A percentile compares a stretch with the other conserved stretches of the same genome.
Evolutionary conservation across 805 yeast species (phyloP).

Genomic region (Wickerhamia fluorescens): DNA sequence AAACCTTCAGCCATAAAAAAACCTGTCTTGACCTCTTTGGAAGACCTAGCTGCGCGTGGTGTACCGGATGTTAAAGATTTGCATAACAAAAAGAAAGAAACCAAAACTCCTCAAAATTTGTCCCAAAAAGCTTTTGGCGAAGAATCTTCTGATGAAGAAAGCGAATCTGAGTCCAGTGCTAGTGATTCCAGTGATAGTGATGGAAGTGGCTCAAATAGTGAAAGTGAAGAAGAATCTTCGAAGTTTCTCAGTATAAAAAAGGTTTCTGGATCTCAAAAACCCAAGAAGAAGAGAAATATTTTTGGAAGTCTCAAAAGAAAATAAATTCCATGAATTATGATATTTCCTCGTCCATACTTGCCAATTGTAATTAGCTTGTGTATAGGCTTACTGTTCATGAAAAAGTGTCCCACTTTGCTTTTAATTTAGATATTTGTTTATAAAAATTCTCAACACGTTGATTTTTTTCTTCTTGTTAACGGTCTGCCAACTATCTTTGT

Average conservation of each 20-base stretch:
- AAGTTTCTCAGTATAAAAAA: conserved; percentile 22
- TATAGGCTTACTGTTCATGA: background rate
- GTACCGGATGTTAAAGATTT: conserved; percentile 60
- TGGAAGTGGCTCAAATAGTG: conserved; percentile 8
- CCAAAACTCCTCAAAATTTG: conserved; percentile 1
- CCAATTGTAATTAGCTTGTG: background rate
- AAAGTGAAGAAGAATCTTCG: conserved; percentile 6
- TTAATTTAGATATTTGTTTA: background rate
- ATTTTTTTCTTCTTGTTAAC: no score
- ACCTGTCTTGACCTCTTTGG: conserved; percentile 45
- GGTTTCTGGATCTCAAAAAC: conserved; percentile 5
- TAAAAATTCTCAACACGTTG: no score
- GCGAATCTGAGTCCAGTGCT: conserved; percentile 7
- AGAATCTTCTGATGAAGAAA: conserved; percentile 10
- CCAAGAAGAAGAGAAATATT: conserved; percentile 13
- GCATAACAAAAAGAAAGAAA: conserved; percentile 1
- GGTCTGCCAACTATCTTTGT: conserved; percentile 28
- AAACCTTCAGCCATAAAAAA: no score
- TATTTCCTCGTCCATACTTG: background rate
- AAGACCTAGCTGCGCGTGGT: conserved; percentile 57
- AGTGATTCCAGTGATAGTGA: conserved; percentile 8
- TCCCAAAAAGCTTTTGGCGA: background rate
- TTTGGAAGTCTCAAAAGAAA: conserved; percentile 19
- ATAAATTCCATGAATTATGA: no score
- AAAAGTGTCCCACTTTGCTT: background rate